These are phyloP conservation scores for Periconia sp. DNA, from an alignment of 2,329 filamentous ascomycete genomes.

Conservation along the genomic window DNA sequence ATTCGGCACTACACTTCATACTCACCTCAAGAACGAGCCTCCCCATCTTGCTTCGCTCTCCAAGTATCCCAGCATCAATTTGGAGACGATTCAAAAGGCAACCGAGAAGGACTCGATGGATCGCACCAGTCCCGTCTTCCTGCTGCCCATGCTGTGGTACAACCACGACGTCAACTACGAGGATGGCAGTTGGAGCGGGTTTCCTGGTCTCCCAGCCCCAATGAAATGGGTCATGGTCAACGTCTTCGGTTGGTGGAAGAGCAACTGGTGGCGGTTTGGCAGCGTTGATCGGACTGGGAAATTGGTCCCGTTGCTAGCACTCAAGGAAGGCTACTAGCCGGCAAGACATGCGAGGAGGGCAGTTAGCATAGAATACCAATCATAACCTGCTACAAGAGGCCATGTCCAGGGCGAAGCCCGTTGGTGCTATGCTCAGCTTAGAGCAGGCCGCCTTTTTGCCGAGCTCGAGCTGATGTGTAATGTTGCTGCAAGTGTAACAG, in stretches of 20 bases:
- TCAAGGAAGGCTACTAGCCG: neutral
- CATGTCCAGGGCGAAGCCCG: too few species aligned
- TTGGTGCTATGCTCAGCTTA: too few species aligned
- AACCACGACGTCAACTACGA: slow-evolving; percentile 2
- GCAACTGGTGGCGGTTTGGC: slow-evolving; percentile 3
- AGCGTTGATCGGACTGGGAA: neutral
- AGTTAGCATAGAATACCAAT: too few species aligned
- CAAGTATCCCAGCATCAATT: neutral
- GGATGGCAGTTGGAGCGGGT: neutral
- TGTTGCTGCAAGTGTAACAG: too few species aligned
- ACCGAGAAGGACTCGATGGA: slow-evolving; percentile 2
- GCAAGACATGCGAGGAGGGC: too few species aligned
- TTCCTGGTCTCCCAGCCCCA: neutral
- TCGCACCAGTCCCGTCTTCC: neutral
- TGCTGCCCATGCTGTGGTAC: slow-evolving; percentile 4
- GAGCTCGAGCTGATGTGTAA: too few species aligned
- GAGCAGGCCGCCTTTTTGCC: too few species aligned
- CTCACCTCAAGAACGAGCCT: neutral
- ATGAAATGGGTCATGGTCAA: slow-evolving; percentile 4
- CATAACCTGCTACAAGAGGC: too few species aligned
- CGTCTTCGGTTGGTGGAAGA: slow-evolving; percentile 3
- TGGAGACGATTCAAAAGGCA: neutral
- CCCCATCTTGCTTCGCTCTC: neutral
- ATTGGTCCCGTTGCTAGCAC: neutral
- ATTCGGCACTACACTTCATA: neutral